Conservation (phyloP, 768 basidiomycete species). For the Galerina sulciceps region DNA sequence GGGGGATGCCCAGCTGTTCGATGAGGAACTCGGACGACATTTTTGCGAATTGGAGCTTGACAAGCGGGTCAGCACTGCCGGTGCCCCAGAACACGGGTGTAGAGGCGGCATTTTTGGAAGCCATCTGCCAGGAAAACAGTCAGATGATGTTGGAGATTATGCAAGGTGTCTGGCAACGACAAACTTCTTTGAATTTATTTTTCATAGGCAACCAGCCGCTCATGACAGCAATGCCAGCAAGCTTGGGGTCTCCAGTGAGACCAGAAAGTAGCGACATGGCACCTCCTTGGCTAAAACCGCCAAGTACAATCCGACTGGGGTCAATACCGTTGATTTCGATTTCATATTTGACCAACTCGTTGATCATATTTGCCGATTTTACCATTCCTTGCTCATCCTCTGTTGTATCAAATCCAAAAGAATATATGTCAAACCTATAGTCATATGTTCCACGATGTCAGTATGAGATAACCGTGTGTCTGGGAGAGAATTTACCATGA, state of each 20-base stretch:
- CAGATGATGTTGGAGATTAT: slow-evolving; percentile 5
- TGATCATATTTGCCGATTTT: slow-evolving; percentile 60
- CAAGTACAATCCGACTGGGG: slow-evolving; percentile 75
- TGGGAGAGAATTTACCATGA: slow-evolving; percentile 55
- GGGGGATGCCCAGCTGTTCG: slow-evolving; percentile 53
- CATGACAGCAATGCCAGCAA: slow-evolving; percentile 74
- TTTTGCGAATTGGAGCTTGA: slow-evolving; percentile 58
- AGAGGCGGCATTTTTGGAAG: slow-evolving; percentile 57
- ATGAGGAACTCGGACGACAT: slow-evolving; percentile 62
- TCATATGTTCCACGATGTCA: slow-evolving; percentile 10
- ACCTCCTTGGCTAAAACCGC: slow-evolving; percentile 89
- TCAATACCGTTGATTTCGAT: slow-evolving; percentile 67
- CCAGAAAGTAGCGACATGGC: slow-evolving; percentile 80
- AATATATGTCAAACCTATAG: slow-evolving; percentile 76
- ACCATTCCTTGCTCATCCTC: slow-evolving; percentile 87
- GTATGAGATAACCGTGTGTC: not conserved
- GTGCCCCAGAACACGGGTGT: slow-evolving; percentile 90
- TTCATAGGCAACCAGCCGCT: slow-evolving; percentile 82
- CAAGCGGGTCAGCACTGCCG: slow-evolving; percentile 76
- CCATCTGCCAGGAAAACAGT: slow-evolving; percentile 49
- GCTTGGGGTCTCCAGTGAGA: slow-evolving; percentile 64
- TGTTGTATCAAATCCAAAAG: slow-evolving; percentile 58
- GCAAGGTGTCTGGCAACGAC: slow-evolving; percentile 18
- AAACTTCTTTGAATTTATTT: slow-evolving; percentile 66
- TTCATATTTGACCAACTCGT: slow-evolving; percentile 74